Evolutionary conservation across 352 stramenopile genomes (phyloP).

Genomic region (Phytophthora foliorum): DNA sequence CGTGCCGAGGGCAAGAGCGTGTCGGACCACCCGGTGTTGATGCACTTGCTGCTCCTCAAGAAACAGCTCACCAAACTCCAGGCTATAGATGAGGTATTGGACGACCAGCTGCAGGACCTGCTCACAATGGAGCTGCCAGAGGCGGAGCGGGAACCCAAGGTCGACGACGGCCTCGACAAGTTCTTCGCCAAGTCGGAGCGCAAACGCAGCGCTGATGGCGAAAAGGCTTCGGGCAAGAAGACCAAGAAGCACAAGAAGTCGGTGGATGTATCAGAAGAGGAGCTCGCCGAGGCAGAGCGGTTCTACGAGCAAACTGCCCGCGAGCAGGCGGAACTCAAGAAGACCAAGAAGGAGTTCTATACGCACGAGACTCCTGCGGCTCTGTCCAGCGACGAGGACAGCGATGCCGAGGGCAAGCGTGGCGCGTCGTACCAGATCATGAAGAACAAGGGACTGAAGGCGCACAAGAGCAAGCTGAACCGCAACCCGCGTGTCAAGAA

Average conservation of each 20-base stretch:
- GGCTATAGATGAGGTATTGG: slow-evolving; percentile 62
- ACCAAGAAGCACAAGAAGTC: slow-evolving; percentile 64
- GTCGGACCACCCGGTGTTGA: slow-evolving; percentile 78
- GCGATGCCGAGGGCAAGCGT: slow-evolving; percentile 88
- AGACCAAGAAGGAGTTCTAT: slow-evolving; percentile 86
- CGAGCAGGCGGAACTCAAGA: slow-evolving; percentile 61
- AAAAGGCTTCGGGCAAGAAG: slow-evolving; percentile 33
- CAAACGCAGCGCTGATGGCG: slow-evolving; percentile 38
- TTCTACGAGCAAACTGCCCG: slow-evolving; percentile 79
- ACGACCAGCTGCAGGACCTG: slow-evolving; percentile 70
- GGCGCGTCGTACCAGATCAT: slow-evolving; percentile 96
- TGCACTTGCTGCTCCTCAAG: slow-evolving; percentile 80
- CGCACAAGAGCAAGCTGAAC: slow-evolving; percentile 99
- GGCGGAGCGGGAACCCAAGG: slow-evolving; percentile 41
- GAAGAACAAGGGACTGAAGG: slow-evolving; percentile 98
- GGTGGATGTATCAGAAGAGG: slow-evolving; percentile 44
- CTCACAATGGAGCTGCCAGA: slow-evolving; percentile 70
- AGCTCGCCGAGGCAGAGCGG: slow-evolving; percentile 65
- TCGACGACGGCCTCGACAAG: slow-evolving; percentile 74
- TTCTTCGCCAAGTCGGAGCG: slow-evolving; percentile 62
- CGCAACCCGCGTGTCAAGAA: slow-evolving; percentile 99
- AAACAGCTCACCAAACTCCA: slow-evolving; percentile 80
- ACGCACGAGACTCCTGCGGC: slow-evolving; percentile 64
- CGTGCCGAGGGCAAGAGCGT: slow-evolving; percentile 85
- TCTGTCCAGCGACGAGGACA: slow-evolving; percentile 71